Base-by-base conservation (phyloP, 129 eudicot genomes). In the Deinandra increscens region DNA sequence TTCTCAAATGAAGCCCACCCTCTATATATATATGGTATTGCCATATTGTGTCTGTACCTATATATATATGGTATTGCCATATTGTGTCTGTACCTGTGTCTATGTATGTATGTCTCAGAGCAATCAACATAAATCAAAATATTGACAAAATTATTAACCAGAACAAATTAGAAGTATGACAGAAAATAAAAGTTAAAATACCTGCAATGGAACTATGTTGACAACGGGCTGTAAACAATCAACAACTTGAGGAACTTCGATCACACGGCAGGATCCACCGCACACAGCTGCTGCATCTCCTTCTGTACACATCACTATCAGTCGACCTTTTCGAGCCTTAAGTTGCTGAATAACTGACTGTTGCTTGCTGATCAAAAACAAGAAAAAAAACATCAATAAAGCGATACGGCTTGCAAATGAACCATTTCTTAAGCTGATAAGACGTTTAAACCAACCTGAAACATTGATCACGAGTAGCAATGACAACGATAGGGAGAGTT, bases 161-260 rank as follows among this genome's bases (percentile, higher is more conserved):
- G n/a, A 9, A 59, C 11, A 59, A 59, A 31, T 33, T 1, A 59
- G 33, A 59, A 31, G 20, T 59, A 33, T 13, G 42, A 33, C 20
- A 33, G 6, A 34, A 60, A 14, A 60, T 31, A 31, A n/a, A 7
- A 14, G 14, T 53, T 7, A 58, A 50, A 51, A 42, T 72, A 92
- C 98, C 98, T 92, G 99, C 75, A 89, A 82, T 15, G 99, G 99
- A 54, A 93, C 89, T 20, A 89, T 87, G 88, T 93, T 93, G 73
- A 93, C 87, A 45, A 93, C 99, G 41, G 99, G 99, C 80, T 93
- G 99, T 70, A 93, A 85, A 73, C 99, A 93, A 67, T 93, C 99
- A 71, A 81, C 97, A 43, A 89, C 92, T 42, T 66, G 83, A 53
- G 99, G 99, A 78, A 93, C 99, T 73, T 93, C 83, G 79, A 93